Base-by-base conservation (phyloP, 2,329 filamentous ascomycete species). In the Cladosporium oxysporum region DNA sequence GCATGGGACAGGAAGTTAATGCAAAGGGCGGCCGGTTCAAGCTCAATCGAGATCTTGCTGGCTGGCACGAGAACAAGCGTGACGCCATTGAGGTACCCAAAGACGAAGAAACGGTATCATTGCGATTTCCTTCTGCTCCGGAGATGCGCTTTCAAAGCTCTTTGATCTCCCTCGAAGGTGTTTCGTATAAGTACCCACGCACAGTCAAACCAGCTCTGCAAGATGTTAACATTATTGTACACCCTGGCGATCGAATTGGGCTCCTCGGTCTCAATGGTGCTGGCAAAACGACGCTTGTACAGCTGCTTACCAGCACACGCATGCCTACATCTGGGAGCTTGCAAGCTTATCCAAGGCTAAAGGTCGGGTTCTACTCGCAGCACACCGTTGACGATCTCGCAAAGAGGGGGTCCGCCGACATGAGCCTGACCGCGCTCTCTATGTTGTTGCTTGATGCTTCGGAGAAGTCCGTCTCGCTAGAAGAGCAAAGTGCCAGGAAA, bases 211-310 rank as follows among this genome's bases (percentile, higher is more conserved):
- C 79, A 1, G 81, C 90, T 11, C 76, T 95, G 18, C 83, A 87
- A 26, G 86, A 88, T 10, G 78, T 93, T 33, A 86, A 84, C 59
- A 78, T 96, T 14, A 89, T 88, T 0, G 84, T 96, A 14, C 85
- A 91, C 66, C 86, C 88, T 75, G 90, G 91, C 11, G 90, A 92
- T 69, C 85, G 91, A 1, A 81, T 94, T 28, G 92, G 91, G 0
- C 83, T 96, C 49, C 82, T 92, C 28, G 92, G 92, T 0, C 82
- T 95, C 52, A 96, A 96, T 75, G 92, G 92, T 1, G 86, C 87
- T 0, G 92, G 92, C 2, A 96, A 96, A 76, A 92, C 91, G 1
- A 95, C 92, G 0, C 81, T 96, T 11, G 83, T 94, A 66, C 88
- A 86, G 58, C 79, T 94, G 4, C 83, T 94, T 2, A 87, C 88